These are phyloP conservation scores for Apiospora koreana DNA, from an alignment of 2,329 filamentous ascomycete species.

Conservation along the genomic window DNA sequence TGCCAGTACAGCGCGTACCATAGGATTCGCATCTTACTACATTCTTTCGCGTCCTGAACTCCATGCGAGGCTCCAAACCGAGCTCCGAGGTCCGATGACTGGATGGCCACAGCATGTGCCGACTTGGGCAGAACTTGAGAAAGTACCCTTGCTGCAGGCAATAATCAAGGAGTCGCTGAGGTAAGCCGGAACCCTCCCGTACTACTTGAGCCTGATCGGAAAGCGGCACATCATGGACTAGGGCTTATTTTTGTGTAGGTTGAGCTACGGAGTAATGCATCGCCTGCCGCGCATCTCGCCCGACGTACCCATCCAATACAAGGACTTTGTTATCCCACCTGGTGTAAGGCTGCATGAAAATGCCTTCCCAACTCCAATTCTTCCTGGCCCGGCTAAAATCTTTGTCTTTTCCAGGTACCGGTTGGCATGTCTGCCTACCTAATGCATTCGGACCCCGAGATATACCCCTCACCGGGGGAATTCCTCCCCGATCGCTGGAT, in stretches of 20 bases:
- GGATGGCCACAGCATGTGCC: slow-evolving; percentile 24
- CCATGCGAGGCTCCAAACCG: slow-evolving; percentile 20
- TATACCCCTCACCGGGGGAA: slow-evolving; percentile 24
- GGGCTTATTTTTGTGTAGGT: not conserved
- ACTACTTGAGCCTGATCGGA: too few relatives aligned
- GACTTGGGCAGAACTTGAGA: slow-evolving; percentile 30
- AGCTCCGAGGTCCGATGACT: slow-evolving; percentile 26
- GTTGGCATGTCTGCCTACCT: slow-evolving; percentile 38
- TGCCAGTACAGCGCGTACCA: slow-evolving; percentile 30
- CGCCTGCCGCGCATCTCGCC: slow-evolving; percentile 23
- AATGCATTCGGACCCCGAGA: slow-evolving; percentile 24
- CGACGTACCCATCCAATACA: slow-evolving; percentile 22
- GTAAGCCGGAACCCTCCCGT: too few relatives aligned
- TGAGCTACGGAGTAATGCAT: slow-evolving; percentile 22
- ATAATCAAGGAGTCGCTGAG: slow-evolving; percentile 24
- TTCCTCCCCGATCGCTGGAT: slow-evolving; percentile 32
- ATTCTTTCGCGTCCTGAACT: slow-evolving; percentile 22
- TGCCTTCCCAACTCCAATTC: slow-evolving; percentile 11
- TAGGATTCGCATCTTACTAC: slow-evolving; percentile 23
- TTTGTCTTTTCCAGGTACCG: slow-evolving; percentile 18
- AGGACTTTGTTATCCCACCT: slow-evolving; percentile 20
- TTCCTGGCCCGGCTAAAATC: not conserved
- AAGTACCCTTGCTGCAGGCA: slow-evolving; percentile 36
- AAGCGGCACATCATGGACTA: too few relatives aligned
- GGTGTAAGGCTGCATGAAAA: slow-evolving; percentile 21